A percentile compares a stretch with the other conserved stretches of the same genome.
Conservation (phyloP, 2,329 filamentous ascomycete species). For the Coniochaeta ligniaria region DNA sequence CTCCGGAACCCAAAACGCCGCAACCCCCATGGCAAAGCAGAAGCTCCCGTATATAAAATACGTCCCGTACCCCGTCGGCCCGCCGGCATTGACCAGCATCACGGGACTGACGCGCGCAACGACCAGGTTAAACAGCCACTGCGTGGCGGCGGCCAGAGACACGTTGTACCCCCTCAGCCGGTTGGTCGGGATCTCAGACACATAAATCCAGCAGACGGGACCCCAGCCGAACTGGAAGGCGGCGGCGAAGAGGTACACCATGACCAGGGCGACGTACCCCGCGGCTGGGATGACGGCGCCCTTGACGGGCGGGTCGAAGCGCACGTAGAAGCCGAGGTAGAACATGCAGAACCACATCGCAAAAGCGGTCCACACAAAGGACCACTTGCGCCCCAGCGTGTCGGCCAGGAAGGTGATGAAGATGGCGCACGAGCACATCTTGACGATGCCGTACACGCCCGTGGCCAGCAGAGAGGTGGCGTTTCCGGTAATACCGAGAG, state of each 20-base stretch:
- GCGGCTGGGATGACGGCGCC: constrained; percentile 36
- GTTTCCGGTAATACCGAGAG: constrained; percentile 31
- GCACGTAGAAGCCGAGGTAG: constrained; percentile 55
- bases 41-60: constrained; percentile 54
- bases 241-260: constrained; percentile 56
- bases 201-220: constrained; percentile 52
- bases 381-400: constrained; percentile 47
- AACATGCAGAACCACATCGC: constrained; percentile 37
- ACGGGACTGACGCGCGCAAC: constrained; percentile 52
- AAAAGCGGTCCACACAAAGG: constrained; percentile 45
- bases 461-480: constrained; percentile 50
- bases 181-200: constrained; percentile 55
- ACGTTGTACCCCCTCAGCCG: constrained; percentile 53
- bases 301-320: constrained; percentile 28
- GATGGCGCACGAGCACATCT: constrained; percentile 46
- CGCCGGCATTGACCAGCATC: constrained; percentile 42
- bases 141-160: constrained; percentile 51
- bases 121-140: constrained; percentile 60
- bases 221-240: constrained; percentile 59
- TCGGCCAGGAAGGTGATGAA: constrained; percentile 54
- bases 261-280: constrained; percentile 46
- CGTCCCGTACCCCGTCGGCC: constrained; percentile 27
- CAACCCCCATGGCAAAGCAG: constrained; percentile 47
- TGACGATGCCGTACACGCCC: constrained; percentile 56
- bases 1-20: constrained; percentile 36